Evolutionary conservation across 768 basidiomycete genomes (phyloP), one percentile per base, ranked within the genome.

Genomic region (Hygrocybe coccinea): DNA sequence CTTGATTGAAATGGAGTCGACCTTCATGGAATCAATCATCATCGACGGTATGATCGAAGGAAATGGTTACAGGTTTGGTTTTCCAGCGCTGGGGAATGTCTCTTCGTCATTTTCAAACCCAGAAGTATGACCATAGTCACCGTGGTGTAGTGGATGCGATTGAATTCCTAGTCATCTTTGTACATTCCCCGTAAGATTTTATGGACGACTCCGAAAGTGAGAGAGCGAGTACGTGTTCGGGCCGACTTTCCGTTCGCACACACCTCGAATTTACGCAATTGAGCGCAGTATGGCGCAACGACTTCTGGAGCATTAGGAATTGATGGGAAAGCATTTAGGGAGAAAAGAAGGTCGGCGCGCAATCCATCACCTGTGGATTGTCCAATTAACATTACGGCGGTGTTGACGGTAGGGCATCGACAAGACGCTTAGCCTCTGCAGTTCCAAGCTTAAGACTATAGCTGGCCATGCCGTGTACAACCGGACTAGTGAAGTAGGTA

Each of bases 111-210:
- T 41, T 33, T 17, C 24, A 11, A 19, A 46, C 14, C n/a, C n/a
- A n/a, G 47, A 46, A 24, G 45, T 29, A 44, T 12, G 59, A 80
- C 90, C 78, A 89, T 89, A 19, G 87, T 91, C 29, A 91, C 90
- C 14, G 91, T n/a, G n/a, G n/a, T n/a, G n/a, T n/a, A n/a, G n/a
- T n/a, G n/a, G n/a, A n/a, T n/a, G n/a, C n/a, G n/a, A n/a, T n/a
- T n/a, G n/a, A n/a, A n/a, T n/a, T n/a, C 90, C 0, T 87, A 89
- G 2, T 90, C 90, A 60, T 93, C 89, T 68, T 93, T 91, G 64
- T 92, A 91, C 89, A 93, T 92, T 2, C 91, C 91, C n/a, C n/a
- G n/a, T n/a, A n/a, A n/a, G n/a, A n/a, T n/a, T n/a, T n/a, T n/a
- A n/a, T n/a, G 5, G 43, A 49, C 3, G 41, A 22, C 14, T 19